Evolutionary conservation across 345 rosid genomes (phyloP).

Genomic region (Iberis pinnata): DNA sequence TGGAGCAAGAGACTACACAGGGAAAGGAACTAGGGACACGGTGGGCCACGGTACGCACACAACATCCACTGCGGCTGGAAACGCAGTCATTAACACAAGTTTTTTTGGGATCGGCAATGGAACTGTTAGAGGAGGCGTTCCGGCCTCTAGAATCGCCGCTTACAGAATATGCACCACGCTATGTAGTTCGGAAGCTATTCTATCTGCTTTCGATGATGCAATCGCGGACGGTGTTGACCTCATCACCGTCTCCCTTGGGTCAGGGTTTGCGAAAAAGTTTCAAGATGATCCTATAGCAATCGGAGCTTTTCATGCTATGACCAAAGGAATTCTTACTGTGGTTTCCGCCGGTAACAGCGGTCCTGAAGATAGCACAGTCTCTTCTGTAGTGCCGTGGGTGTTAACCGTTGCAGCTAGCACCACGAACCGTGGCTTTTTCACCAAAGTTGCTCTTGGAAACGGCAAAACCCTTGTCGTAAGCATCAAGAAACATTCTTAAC

Average conservation of each 20-base stretch:
- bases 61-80: constrained; percentile 51
- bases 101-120: constrained; percentile 43
- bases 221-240: constrained; percentile 59
- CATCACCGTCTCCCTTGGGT: constrained; percentile 29
- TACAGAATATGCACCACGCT: constrained; percentile 31
- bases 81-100: constrained; percentile 18
- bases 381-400: constrained; percentile 41
- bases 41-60: constrained; percentile 51
- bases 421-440: constrained; percentile 34
- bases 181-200: background rate
- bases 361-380: accelerated
- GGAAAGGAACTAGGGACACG: constrained; percentile 16
- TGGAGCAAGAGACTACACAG: constrained; percentile 42
- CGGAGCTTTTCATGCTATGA: no score
- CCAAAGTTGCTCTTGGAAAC: no score
- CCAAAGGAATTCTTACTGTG: constrained; percentile 41
- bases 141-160: constrained; percentile 43
- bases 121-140: constrained; percentile 44
- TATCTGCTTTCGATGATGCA: constrained; percentile 56
- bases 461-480: no score
- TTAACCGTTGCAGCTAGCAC: constrained; percentile 44
- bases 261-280: no score
- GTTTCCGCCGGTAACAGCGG: constrained; percentile 38
- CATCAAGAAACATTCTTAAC: background rate
- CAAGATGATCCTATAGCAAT: no score